A percentile compares a stretch with the other conserved stretches of the same genome.
These are phyloP conservation scores for Streptanthus diversifolius DNA, from an alignment of 345 rosid genomes.

Conservation along the genomic window DNA sequence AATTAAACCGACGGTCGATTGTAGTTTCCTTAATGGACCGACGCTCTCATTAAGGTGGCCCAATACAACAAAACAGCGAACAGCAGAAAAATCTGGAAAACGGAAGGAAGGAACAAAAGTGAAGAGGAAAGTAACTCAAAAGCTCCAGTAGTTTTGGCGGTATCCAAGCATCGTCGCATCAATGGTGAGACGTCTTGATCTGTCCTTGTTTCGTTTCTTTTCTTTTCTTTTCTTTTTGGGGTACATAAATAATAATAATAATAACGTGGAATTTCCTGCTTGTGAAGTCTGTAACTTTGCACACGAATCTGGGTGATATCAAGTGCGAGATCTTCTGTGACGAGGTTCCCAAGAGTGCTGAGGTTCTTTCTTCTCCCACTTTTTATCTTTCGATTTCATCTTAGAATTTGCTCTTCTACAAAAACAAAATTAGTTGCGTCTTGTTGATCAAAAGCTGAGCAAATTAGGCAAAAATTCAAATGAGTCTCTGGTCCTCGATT, in stretches of 20 bases:
- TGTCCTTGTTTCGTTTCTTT: neutral
- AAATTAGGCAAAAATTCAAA: too few relatives aligned
- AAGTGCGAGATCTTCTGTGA: conserved; percentile 97
- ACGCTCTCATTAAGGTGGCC: neutral
- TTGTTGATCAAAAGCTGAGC: too few relatives aligned
- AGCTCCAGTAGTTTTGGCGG: neutral
- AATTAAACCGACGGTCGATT: too few relatives aligned
- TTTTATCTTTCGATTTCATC: neutral
- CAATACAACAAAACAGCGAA: too few relatives aligned
- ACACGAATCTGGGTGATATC: conserved; percentile 94
- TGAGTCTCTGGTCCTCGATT: neutral
- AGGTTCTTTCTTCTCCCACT: conserved; percentile 41
- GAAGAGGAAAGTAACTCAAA: neutral
- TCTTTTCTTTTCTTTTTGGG: neutral
- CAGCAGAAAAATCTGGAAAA: conserved; percentile 14
- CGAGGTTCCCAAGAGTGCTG: conserved; percentile 87
- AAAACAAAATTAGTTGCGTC: too few relatives aligned
- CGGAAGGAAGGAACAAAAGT: neutral
- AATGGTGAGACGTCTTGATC: conserved; percentile 13
- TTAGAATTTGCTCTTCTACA: neutral
- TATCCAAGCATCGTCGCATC: neutral
- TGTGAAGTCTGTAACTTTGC: conserved; percentile 94
- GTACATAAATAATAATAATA: neutral
- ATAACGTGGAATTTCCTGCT: too few relatives aligned
- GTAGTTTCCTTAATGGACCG: neutral